Percentiles rank a stretch among this genome's conserved stretches.
These are phyloP conservation scores for Flaveria trinervia DNA, from an alignment of 129 eudicot genomes.

Conservation along the genomic window DNA sequence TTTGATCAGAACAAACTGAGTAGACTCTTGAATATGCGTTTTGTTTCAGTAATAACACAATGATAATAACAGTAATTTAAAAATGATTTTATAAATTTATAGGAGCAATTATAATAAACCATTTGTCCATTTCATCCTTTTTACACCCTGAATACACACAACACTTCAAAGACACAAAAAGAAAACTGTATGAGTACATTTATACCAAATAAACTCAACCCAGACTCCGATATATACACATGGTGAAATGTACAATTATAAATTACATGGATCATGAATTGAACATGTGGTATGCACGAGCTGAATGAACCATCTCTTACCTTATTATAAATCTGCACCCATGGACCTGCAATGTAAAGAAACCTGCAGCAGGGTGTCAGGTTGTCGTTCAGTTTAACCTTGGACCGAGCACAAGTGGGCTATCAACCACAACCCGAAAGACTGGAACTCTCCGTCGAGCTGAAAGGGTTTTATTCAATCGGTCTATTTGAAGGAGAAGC, in stretches of 20 bases:
- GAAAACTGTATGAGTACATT: background rate
- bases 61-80: too few species aligned
- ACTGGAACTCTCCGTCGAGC: constrained; percentile 38
- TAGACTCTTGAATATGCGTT: too few species aligned
- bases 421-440: constrained; percentile 38
- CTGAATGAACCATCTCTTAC: constrained; percentile 3
- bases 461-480: constrained; percentile 37
- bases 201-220: background rate
- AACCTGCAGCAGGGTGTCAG: constrained; percentile 15
- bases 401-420: constrained; percentile 24
- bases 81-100: too few species aligned
- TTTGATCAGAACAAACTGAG: too few species aligned
- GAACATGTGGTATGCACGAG: background rate
- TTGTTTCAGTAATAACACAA: too few species aligned
- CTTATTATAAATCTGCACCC: constrained; percentile 15
- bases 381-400: constrained; percentile 21
- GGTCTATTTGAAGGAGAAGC: constrained; percentile 32
- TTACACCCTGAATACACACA: too few species aligned
- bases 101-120: too few species aligned
- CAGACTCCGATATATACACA: constrained; percentile 7
- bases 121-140: too few species aligned
- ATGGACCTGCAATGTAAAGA: constrained; percentile 16
- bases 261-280: constrained; percentile 2
- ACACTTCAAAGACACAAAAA: background rate
- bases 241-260: background rate